Conservation (phyloP, 2,329 filamentous ascomycete species). For the Aurifilum marmelostoma region DNA sequence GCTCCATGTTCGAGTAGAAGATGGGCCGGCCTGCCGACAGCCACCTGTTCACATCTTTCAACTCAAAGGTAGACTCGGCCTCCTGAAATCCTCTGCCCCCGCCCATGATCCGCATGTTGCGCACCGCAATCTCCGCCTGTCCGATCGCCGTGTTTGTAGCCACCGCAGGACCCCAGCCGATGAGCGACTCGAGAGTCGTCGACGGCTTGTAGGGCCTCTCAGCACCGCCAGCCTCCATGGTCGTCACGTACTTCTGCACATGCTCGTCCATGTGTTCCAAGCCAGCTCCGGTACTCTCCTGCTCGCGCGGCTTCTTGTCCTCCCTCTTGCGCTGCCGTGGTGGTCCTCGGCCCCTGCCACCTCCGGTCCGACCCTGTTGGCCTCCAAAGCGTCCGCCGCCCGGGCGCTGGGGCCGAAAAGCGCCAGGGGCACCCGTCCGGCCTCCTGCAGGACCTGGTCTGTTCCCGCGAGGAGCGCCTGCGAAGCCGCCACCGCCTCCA, state of each 20-base stretch:
- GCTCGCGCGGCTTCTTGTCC: conserved; percentile 19
- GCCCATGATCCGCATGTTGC: conserved; percentile 45
- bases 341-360: not conserved
- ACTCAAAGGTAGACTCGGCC: conserved; percentile 30
- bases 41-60: conserved; percentile 34
- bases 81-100: conserved; percentile 41
- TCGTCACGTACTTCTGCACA: conserved; percentile 34
- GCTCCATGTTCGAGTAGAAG: conserved; percentile 42
- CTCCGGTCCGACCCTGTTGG: not conserved
- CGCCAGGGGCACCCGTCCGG: not conserved
- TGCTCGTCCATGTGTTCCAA: conserved; percentile 32
- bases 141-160: conserved; percentile 38
- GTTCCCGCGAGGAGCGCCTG: not conserved
- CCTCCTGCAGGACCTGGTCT: not conserved
- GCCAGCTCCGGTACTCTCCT: not conserved
- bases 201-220: conserved; percentile 39
- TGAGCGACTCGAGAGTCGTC: conserved; percentile 39
- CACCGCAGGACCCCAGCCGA: conserved; percentile 44
- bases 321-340: not conserved
- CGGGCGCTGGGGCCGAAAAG: not conserved
- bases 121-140: conserved; percentile 40
- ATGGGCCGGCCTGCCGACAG: conserved; percentile 38
- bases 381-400: conserved; percentile 9
- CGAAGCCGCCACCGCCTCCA: not conserved
- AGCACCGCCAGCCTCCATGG: conserved; percentile 35